Base-by-base conservation (phyloP, 2,329 filamentous ascomycete species). In the Elsinoe ampelina region DNA sequence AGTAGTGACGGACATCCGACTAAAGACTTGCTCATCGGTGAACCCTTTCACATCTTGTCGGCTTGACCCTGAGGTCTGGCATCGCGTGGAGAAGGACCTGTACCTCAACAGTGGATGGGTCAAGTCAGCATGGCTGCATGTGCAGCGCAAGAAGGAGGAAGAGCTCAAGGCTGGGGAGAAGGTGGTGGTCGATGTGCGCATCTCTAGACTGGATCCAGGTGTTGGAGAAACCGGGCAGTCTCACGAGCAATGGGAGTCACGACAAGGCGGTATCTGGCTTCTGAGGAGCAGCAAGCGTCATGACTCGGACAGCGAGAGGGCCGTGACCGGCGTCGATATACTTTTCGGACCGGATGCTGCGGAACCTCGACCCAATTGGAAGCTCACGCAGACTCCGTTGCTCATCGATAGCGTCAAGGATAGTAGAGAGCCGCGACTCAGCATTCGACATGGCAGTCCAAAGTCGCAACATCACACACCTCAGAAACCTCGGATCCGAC, bases 311-410 rank as follows among this genome's bases (percentile, higher is more conserved):
- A 86, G 84, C 3, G 82, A 83, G 58, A 78, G 80, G 38, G 85
- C 84, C 13, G 79, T 96, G 51, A 95, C 89, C 0, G 86, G 84
- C 3, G 77, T 95, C 5, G 91, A 96, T 67, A 82, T 95, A 4
- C 77, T 96, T 5, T 96, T 95, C 66, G 91, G 91, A 17, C 83
- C 91, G 17, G 91, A 96, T 68, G 92, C 91, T 8, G 88, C 91
- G 32, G 93, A 98, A 68, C 91, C 89, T 4, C 83, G 93, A 58
- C 81, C 84, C 1, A 87, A 87, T 30, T 98, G 95, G 93, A 77
- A 83, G 58, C 79, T 96, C 42, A 83, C 83, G 52, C 85, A 87
- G 58, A 87, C 82, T 6, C 82, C 86, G 8, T 71, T 97, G 57
- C 73, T 92, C 51, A 73, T 96, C 58, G 82, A 87, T 61, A 78